Conservation (phyloP, 2,329 filamentous ascomycete species). For the Diaporthe citriasiana region DNA sequence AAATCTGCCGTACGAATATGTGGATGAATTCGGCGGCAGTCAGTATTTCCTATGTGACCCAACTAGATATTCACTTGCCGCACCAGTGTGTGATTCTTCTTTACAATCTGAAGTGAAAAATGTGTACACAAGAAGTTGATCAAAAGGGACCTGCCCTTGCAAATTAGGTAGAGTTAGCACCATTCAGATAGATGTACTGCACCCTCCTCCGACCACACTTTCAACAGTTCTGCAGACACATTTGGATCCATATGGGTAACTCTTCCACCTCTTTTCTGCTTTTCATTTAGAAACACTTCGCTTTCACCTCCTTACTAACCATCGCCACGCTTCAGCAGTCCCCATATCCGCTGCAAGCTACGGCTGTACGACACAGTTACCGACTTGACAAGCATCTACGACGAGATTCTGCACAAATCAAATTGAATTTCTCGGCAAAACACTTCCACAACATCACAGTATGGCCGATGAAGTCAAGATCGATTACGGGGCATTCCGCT, state of each 20-base stretch:
- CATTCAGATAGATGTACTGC: no score
- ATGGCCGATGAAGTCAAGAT: not conserved
- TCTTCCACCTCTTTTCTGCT: not conserved
- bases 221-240: not conserved
- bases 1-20: no score
- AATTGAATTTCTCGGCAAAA: not conserved
- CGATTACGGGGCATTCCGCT: not conserved
- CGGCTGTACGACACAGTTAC: not conserved
- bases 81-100: not conserved
- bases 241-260: not conserved
- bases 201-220: not conserved
- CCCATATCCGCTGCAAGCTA: not conserved
- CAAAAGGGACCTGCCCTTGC: not conserved
- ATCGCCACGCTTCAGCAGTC: not conserved
- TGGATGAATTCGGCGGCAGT: no score
- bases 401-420: no score
- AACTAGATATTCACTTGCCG: no score
- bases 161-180: not conserved
- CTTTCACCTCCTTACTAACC: not conserved
- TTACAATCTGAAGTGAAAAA: not conserved
- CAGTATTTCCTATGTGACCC: no score
- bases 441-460: no score
- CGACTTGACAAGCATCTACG: not conserved
- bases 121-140: not conserved
- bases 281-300: no score